These are phyloP conservation scores for Penicillium italicum DNA, from an alignment of 2,329 filamentous ascomycete species.

Conservation along the genomic window DNA sequence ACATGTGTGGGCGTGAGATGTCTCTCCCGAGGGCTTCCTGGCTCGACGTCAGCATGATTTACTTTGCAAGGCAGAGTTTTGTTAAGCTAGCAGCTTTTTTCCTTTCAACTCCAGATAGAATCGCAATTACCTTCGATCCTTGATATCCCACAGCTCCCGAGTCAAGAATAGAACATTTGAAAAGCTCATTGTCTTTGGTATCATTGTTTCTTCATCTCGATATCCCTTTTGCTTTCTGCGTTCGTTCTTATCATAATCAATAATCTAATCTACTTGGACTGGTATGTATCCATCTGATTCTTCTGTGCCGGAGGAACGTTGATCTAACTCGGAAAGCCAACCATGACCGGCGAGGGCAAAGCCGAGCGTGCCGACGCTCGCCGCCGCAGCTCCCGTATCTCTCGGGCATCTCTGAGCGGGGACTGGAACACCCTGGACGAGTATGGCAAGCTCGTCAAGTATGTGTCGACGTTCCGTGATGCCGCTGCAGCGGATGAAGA, in stretches of 20 bases:
- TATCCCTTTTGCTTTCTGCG: background rate
- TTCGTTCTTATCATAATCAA: background rate
- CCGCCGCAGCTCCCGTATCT: conserved; percentile 36
- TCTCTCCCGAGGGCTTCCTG: conserved; percentile 17
- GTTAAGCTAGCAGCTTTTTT: background rate
- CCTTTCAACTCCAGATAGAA: background rate
- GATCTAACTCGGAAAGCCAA: background rate
- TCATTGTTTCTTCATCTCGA: background rate
- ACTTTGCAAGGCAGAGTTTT: background rate
- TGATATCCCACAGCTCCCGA: background rate
- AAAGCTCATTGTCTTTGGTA: background rate
- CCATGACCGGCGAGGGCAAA: conserved; percentile 23
- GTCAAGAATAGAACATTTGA: background rate
- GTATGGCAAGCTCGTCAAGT: conserved; percentile 64
- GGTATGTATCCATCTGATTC: background rate
- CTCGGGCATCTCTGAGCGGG: conserved; percentile 34
- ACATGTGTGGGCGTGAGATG: background rate
- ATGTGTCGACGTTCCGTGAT: conserved; percentile 64
- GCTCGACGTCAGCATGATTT: conserved; percentile 36
- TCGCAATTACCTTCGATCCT: background rate
- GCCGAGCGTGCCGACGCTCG: conserved; percentile 18
- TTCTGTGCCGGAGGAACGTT: rapidly evolving
- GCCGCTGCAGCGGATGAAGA: conserved; percentile 42
- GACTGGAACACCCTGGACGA: conserved; percentile 50
- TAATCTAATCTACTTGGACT: background rate